A percentile compares a stretch with the other conserved stretches of the same genome.
phyloP scores from a whole-genome alignment of 108 stramenopile genomes.

The Cyclotella distinguenda region DNA sequence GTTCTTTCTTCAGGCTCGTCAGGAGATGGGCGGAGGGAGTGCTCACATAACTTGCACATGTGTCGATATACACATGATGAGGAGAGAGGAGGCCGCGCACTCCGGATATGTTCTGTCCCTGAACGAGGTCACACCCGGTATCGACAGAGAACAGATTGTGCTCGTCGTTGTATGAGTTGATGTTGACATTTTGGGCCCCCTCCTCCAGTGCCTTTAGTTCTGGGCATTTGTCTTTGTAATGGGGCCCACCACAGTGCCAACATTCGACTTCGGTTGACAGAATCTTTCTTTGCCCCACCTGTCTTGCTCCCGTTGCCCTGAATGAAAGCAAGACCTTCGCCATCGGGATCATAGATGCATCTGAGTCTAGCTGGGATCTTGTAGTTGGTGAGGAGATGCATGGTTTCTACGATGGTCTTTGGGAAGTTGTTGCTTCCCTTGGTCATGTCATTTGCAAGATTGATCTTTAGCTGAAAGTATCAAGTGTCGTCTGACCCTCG shows the following conservation, averaged over 20 bases:
- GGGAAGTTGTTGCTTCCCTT: conserved; percentile 13
- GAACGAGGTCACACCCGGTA: not conserved
- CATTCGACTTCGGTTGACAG: not conserved
- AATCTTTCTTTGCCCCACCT: not conserved
- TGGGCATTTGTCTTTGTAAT: not conserved
- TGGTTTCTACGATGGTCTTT: not conserved
- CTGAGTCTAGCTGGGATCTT: too few species aligned
- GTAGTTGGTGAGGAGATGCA: not conserved
- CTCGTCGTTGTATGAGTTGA: not conserved
- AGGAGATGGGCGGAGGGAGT: too few species aligned
- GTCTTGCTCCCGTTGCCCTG: not conserved
- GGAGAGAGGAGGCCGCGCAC: too few species aligned
- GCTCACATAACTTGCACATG: too few species aligned
- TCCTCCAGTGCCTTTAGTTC: not conserved
- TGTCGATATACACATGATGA: too few species aligned
- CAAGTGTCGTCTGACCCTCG: not conserved
- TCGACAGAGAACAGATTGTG: not conserved
- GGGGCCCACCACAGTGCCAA: not conserved
- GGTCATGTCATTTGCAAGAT: conserved; percentile 9
- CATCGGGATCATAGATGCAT: not conserved
- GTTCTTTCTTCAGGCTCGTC: too few species aligned
- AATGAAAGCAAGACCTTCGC: conserved; percentile 18
- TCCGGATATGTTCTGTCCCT: not conserved
- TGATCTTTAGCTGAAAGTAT: not conserved
- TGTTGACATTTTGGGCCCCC: not conserved